Evolutionary conservation across 2,329 filamentous ascomycete genomes (phyloP).

Genomic region (Fusarium scirpi): DNA sequence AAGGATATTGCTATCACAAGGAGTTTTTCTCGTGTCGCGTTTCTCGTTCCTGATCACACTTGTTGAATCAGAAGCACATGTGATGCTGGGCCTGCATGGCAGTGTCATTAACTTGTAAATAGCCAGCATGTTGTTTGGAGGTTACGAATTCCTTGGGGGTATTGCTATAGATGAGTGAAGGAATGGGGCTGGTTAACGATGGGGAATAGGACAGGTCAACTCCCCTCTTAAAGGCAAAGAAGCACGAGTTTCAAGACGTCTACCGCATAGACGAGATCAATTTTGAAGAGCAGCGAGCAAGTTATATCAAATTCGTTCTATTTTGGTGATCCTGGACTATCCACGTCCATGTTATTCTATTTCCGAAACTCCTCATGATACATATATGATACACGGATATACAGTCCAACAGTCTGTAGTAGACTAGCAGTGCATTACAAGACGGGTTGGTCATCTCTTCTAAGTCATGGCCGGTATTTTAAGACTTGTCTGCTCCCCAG

Average conservation of each 20-base stretch:
- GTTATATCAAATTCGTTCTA: not conserved
- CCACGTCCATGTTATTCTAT: not conserved
- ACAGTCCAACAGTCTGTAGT: not conserved
- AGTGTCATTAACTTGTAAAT: constrained; percentile 7
- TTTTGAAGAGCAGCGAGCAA: constrained; percentile 11
- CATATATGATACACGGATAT: constrained; percentile 30
- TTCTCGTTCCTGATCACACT: constrained; percentile 1
- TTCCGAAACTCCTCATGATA: constrained; percentile 8
- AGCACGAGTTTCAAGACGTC: constrained; percentile 11
- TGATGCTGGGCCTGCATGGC: not conserved
- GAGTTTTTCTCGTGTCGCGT: constrained; percentile 21
- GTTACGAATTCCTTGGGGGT: constrained; percentile 1
- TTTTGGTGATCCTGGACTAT: not conserved
- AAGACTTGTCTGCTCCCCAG: constrained; percentile 42
- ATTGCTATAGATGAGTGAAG: constrained; percentile 24
- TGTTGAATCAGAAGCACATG: constrained; percentile 1
- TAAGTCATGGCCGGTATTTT: not conserved
- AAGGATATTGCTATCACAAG: constrained; percentile 26
- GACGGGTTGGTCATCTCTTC: not conserved
- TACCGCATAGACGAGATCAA: constrained; percentile 36
- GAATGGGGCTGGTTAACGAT: not conserved
- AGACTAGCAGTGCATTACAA: not conserved
- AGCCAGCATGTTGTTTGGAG: constrained; percentile 5
- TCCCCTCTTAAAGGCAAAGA: constrained; percentile 23
- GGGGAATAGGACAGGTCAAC: constrained; percentile 14